A percentile compares a stretch with the other conserved stretches of the same genome.
These are phyloP conservation scores for Leucosporidium creatinivorum DNA, from an alignment of 768 basidiomycete species.

Conservation along the genomic window DNA sequence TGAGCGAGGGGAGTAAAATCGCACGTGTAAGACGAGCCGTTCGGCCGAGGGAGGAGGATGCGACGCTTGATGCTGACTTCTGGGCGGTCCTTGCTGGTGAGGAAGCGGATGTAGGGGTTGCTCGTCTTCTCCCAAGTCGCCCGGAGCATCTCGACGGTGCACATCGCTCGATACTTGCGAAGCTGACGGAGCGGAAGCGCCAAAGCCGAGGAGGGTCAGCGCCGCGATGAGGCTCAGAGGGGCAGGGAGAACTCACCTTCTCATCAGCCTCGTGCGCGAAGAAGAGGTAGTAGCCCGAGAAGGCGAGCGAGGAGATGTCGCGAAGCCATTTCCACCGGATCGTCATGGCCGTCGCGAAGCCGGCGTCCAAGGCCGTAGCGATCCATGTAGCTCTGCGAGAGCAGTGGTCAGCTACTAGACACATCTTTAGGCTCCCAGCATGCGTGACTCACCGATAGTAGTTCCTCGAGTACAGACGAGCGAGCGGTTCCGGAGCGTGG, in stretches of 20 bases:
- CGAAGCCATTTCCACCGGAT: conserved; percentile 86
- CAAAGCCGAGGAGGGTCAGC: too few species aligned
- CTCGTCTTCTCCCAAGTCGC: conserved; percentile 94
- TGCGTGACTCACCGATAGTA: conserved; percentile 29
- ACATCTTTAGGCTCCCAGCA: too few species aligned
- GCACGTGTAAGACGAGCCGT: conserved; percentile 55
- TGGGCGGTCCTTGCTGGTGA: conserved; percentile 54
- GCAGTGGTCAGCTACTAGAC: conserved; percentile 49
- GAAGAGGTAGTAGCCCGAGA: conserved; percentile 78
- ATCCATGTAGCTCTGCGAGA: conserved; percentile 98
- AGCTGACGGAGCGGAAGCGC: conserved; percentile 50
- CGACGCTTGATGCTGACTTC: conserved; percentile 59
- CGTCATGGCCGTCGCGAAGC: conserved; percentile 90
- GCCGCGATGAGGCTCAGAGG: background rate
- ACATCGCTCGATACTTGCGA: conserved; percentile 80
- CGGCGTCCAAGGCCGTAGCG: conserved; percentile 86
- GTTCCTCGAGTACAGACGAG: conserved; percentile 50
- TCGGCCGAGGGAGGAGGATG: conserved; percentile 74
- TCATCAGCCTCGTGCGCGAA: conserved; percentile 90
- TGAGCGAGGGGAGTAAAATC: background rate
- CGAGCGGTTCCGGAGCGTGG: conserved; percentile 84
- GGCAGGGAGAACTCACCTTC: conserved; percentile 55
- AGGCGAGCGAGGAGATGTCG: conserved; percentile 75
- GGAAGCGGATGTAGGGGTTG: conserved; percentile 76
- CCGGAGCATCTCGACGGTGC: conserved; percentile 92